phyloP scores from a whole-genome alignment of 2,329 filamentous ascomycete genomes.

The Fusarium agapanthi region DNA sequence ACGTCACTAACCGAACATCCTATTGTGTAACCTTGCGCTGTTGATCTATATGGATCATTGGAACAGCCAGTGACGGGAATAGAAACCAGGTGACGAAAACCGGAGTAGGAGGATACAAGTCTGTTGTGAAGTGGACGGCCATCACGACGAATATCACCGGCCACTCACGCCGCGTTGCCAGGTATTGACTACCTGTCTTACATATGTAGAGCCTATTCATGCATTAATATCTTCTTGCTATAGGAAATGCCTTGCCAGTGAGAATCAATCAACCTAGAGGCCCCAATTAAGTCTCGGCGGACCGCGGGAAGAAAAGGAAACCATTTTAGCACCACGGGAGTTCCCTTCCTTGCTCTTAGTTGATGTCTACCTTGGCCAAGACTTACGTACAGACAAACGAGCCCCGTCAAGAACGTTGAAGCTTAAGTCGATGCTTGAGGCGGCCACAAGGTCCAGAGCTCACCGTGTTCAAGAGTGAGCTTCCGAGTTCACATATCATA shows the following conservation, averaged over 20 bases:
- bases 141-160: background rate
- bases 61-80: background rate
- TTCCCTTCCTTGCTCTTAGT: constrained; percentile 22
- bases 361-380: background rate
- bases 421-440: background rate
- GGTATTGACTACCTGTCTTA: background rate
- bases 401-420: constrained; percentile 8
- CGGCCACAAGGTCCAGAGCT: background rate
- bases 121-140: background rate
- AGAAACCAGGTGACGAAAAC: background rate
- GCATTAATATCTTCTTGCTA: background rate
- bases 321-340: constrained; percentile 29
- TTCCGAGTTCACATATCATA: background rate
- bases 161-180: background rate
- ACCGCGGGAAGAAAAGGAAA: constrained; percentile 6
- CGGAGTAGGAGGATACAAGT: background rate
- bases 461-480: background rate
- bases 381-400: background rate
- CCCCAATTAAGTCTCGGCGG: background rate
- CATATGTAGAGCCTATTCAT: background rate
- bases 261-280: background rate
- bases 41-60: background rate
- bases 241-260: background rate
- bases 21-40: constrained; percentile 1
- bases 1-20: constrained; percentile 13